Conservation (phyloP, 169 alveolate genomes). For the Perkinsus marinus region DNA sequence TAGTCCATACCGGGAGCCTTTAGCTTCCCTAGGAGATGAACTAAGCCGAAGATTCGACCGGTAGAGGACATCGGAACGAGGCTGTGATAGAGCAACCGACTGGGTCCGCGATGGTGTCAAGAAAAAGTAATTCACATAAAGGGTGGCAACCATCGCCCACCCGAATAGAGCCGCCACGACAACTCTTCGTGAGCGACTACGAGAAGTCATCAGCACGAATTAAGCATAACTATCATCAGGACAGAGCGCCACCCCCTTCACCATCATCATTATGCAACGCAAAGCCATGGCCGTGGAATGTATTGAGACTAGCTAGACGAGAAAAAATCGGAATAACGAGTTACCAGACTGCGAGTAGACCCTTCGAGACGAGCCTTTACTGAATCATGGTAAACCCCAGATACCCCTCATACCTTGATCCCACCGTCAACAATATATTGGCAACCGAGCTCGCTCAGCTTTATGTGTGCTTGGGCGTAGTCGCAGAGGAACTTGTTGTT, state of each 20-base stretch:
- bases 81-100: not conserved
- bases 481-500: constrained; percentile 39
- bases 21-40: not conserved
- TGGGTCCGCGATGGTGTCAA: not conserved
- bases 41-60: not conserved
- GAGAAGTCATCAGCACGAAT: not conserved
- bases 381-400: not conserved
- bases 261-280: no score
- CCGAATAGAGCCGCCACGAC: not conserved
- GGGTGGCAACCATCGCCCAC: not conserved
- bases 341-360: no score
- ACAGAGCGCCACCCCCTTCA: not conserved
- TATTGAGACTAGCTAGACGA: no score
- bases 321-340: no score
- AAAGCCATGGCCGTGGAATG: no score
- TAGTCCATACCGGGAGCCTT: not conserved
- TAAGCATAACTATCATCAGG: not conserved
- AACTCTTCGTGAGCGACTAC: not conserved
- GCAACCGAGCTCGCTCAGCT: constrained; percentile 48
- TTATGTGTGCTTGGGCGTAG: constrained; percentile 43
- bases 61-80: not conserved
- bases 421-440: constrained; percentile 4
- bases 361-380: no score
- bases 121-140: not conserved
- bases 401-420: not conserved